Conservation (phyloP, 176 grass and related monocot species). For the Oryza glumipatula region DNA sequence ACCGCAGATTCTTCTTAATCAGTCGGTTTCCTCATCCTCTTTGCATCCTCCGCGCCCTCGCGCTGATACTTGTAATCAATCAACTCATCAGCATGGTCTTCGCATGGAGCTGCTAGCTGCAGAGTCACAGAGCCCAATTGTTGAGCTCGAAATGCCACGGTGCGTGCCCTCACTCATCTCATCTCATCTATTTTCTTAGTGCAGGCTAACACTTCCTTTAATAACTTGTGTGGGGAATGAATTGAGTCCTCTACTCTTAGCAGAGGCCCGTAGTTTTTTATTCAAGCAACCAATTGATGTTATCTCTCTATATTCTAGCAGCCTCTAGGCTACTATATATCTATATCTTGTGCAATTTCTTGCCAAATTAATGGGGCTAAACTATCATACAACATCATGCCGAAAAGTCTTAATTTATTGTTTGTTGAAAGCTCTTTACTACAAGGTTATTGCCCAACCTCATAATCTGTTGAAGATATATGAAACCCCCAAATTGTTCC, state of each 20-base stretch:
- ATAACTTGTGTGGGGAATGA: background rate
- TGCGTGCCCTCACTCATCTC: no score
- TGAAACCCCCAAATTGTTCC: background rate
- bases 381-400: background rate
- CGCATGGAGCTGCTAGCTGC: no score
- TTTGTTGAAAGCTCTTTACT: background rate
- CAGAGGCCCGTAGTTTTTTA: background rate
- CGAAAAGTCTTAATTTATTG: background rate
- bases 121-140: no score
- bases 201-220: no score
- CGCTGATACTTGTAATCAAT: background rate
- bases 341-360: background rate
- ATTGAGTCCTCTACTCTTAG: background rate
- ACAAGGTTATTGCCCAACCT: no score
- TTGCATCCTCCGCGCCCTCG: background rate
- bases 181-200: no score
- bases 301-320: background rate
- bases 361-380: background rate
- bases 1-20: no score
- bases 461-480: background rate
- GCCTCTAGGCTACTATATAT: background rate
- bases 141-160: no score
- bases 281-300: background rate
- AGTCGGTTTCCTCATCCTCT: no score
- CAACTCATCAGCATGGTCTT: background rate